These are phyloP conservation scores for Myriosclerotinia curreyana DNA, from an alignment of 2,329 filamentous ascomycete species.

Conservation along the genomic window DNA sequence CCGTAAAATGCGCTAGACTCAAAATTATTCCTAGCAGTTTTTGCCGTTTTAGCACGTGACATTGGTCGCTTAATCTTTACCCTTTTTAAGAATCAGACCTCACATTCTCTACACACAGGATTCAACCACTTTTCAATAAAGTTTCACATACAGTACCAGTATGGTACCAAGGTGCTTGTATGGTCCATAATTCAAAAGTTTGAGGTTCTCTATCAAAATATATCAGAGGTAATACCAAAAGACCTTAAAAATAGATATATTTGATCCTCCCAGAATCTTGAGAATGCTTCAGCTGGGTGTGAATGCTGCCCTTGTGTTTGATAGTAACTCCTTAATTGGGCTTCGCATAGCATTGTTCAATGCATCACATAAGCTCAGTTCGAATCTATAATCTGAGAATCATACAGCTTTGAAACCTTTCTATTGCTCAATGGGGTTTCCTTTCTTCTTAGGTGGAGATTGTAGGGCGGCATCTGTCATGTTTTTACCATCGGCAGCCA, in stretches of 20 bases:
- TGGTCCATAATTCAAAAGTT: neutral
- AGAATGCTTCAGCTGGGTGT: neutral
- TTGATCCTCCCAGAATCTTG: neutral
- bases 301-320: neutral
- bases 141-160: neutral
- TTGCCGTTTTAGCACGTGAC: neutral
- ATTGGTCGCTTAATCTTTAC: neutral
- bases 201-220: neutral
- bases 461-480: neutral
- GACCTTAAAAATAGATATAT: too few relatives aligned
- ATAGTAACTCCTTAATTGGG: neutral
- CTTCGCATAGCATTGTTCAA: neutral
- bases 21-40: conserved; percentile 10
- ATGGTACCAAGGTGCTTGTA: neutral
- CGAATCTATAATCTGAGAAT: neutral
- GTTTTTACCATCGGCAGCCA: neutral
- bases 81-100: neutral
- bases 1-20: conserved; percentile 20
- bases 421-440: neutral
- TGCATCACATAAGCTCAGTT: neutral
- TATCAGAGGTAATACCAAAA: neutral
- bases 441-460: neutral
- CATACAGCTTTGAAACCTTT: neutral
- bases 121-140: neutral
- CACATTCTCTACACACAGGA: neutral